Evolutionary conservation across 2,329 filamentous ascomycete species (phyloP).

Genomic region (Fusarium sp.): DNA sequence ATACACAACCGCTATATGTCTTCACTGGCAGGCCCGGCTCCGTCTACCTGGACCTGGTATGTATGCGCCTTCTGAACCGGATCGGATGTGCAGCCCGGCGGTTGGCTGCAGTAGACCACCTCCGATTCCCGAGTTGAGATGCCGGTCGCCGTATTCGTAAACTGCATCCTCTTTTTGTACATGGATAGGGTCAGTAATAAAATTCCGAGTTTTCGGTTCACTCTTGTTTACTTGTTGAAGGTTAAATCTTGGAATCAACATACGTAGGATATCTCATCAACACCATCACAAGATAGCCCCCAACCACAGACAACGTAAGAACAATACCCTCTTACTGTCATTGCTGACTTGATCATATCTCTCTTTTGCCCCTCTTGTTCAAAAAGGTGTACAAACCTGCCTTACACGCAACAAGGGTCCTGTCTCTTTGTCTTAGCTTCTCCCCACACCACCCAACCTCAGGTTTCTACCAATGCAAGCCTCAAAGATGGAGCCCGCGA

Average conservation of each 20-base stretch:
- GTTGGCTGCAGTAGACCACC: conserved; percentile 25
- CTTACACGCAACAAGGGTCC: conserved; percentile 40
- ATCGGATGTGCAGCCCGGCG: conserved; percentile 16
- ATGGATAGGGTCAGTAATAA: background rate
- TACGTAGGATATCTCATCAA: too few species aligned
- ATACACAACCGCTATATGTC: background rate
- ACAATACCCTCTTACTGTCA: background rate
- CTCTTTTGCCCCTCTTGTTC: too few species aligned
- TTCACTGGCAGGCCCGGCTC: conserved; percentile 13
- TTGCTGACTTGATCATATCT: background rate
- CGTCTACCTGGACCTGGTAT: conserved; percentile 2
- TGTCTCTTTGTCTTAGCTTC: conserved; percentile 28
- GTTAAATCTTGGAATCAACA: too few species aligned
- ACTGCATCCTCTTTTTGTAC: background rate
- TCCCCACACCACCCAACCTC: conserved; percentile 43
- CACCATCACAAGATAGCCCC: too few species aligned
- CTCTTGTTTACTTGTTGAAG: background rate
- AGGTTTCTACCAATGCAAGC: conserved; percentile 7
- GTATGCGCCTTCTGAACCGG: conserved; percentile 17
- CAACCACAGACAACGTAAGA: background rate
- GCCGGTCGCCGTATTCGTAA: conserved; percentile 43
- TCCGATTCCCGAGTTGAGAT: conserved; percentile 38
- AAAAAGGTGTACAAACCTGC: conserved; percentile 43
- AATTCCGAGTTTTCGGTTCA: background rate
- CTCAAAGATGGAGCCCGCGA: conserved; percentile 15